Evolutionary conservation across 768 basidiomycete genomes (phyloP).

Genomic region (Mycena amicta): DNA sequence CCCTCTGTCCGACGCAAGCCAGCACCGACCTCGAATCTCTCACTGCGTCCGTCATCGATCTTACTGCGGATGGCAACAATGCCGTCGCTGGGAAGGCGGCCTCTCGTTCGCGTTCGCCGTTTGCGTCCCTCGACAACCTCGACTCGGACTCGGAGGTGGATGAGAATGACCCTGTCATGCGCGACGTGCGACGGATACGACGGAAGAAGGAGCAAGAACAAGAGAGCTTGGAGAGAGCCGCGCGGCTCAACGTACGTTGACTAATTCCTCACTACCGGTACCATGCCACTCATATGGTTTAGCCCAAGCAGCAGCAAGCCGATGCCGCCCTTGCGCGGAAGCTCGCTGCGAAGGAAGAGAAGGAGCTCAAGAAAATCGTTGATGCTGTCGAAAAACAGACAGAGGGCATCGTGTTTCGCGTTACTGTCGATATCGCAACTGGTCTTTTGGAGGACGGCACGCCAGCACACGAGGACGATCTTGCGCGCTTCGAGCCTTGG

Average conservation of each 20-base stretch:
- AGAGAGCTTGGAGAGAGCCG: background rate
- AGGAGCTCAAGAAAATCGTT: background rate
- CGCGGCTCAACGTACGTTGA: background rate
- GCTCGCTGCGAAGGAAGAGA: slow-evolving; percentile 6
- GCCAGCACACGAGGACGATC: slow-evolving; percentile 7
- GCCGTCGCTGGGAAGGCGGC: background rate
- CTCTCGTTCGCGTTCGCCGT: background rate
- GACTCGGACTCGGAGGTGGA: slow-evolving; percentile 2
- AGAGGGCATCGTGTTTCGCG: slow-evolving; percentile 9
- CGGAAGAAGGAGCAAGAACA: background rate
- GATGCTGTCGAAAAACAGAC: background rate
- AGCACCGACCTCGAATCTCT: background rate
- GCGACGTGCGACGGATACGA: background rate
- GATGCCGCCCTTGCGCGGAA: slow-evolving; percentile 4
- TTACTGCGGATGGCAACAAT: background rate
- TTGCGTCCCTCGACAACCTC: background rate
- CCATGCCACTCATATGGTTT: too few relatives aligned
- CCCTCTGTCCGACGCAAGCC: background rate
- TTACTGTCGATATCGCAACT: slow-evolving; percentile 1
- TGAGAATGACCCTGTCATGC: background rate
- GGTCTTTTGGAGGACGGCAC: slow-evolving; percentile 4
- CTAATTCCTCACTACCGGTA: too few relatives aligned
- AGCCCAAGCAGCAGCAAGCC: background rate
- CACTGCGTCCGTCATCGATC: background rate
- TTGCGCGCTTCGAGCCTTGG: slow-evolving; percentile 11